Base-by-base conservation (phyloP, 345 rosid species). In the Gossypium arboreum region DNA sequence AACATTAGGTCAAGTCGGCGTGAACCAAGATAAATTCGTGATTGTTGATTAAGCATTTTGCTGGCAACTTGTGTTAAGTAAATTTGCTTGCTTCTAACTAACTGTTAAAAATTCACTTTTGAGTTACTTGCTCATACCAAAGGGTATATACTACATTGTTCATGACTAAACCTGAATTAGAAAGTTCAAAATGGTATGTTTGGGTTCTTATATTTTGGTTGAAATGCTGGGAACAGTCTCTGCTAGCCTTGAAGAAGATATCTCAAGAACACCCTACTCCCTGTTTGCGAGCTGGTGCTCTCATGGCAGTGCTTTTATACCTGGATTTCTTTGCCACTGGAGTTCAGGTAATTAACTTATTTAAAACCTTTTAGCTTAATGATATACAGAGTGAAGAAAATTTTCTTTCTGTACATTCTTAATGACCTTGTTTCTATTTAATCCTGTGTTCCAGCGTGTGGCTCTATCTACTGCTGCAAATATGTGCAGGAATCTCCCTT, bases 221-320 rank as follows among this genome's bases (percentile, higher is more conserved):
- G 48, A 39, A 67, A 1, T 79, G 44, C 39, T 75, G 72, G 70
- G 10, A 79, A 81, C 88, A 96, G 99, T 93, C 98, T 67, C 79
- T 96, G 79, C 99, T 93, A 90, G 99, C 98, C 16, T 83, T 96
- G 67, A 96, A 96, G 84, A 96, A 93, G 90, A 96, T 96, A 85
- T 96, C 99, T 68, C 98, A 90, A 84, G 99, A 96, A 79, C 98
- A 96, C 73, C 99, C 99, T 34, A 96, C 99, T 79, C 97, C 98
- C n/a, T 96, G 99, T 80, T 76, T 96, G 80, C 89, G 99, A 71
- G 99, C 95, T 47, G 99, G 99, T 77, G 98, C 99, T 68, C 94
- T 96, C 55, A 96, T 96, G 99, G 99, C 99, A 0, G 99, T 96
- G 80, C 98, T 96, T 80, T 92, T 97, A 2, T 96, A 93, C 79